Conservation (phyloP, 2,329 filamentous ascomycete genomes). For the Phyllachora maydis region DNA sequence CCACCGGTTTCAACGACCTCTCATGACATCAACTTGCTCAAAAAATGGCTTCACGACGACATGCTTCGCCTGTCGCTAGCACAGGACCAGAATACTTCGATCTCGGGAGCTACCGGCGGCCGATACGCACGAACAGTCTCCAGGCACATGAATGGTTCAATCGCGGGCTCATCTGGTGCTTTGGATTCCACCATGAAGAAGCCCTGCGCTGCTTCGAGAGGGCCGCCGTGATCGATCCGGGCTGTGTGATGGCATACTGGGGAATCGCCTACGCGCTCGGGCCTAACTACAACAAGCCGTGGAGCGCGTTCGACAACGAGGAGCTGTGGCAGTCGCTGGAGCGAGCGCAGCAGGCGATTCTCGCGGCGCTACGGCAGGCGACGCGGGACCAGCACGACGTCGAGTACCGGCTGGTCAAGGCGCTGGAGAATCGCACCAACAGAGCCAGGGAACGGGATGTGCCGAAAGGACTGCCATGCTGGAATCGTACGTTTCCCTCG, state of each 20-base stretch:
- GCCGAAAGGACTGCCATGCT: too few relatives aligned
- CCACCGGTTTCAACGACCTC: too few relatives aligned
- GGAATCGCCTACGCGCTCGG: constrained; percentile 50
- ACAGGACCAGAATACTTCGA: constrained; percentile 38
- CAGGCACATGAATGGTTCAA: constrained; percentile 47
- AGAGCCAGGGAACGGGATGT: too few relatives aligned
- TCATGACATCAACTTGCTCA: too few relatives aligned
- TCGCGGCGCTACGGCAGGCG: constrained; percentile 8
- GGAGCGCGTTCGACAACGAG: constrained; percentile 44
- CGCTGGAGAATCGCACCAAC: constrained; percentile 36
- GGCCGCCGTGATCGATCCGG: constrained; percentile 29
- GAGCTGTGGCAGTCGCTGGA: constrained; percentile 31
- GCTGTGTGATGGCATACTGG: constrained; percentile 46
- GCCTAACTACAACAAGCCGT: constrained; percentile 61
- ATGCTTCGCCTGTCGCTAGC: too few relatives aligned
- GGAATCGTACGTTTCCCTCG: too few relatives aligned
- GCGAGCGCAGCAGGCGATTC: constrained; percentile 11
- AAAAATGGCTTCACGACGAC: too few relatives aligned
- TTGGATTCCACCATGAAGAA: constrained; percentile 61
- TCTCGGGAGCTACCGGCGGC: constrained; percentile 35
- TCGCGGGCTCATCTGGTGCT: constrained; percentile 52
- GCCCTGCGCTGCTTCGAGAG: constrained; percentile 40
- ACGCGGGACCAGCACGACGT: constrained; percentile 23
- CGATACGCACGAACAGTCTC: constrained; percentile 26
- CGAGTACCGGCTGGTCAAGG: constrained; percentile 42